Percentiles rank a stretch among this genome's conserved stretches.
These are phyloP conservation scores for Magnolia changhungtana DNA, from an alignment of 164 flowering plant genomes.

Conservation along the genomic window DNA sequence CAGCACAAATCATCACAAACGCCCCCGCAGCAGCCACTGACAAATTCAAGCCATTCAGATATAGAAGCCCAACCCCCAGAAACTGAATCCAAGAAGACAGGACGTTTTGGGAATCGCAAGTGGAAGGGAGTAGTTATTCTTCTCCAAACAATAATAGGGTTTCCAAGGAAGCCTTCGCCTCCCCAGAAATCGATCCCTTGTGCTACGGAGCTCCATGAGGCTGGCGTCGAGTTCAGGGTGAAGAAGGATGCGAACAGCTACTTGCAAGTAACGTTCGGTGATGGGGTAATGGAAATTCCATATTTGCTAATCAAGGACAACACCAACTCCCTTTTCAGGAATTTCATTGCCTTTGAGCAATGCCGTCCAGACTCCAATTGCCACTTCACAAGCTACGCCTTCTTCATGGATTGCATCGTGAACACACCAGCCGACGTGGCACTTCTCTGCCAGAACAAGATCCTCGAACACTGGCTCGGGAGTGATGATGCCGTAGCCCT, in stretches of 20 bases:
- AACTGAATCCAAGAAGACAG: conserved; percentile 9
- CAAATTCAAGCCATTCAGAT: neutral
- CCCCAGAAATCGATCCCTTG: neutral
- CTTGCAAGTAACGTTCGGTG: neutral
- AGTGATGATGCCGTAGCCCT: neutral
- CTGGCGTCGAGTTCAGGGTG: neutral
- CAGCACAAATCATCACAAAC: neutral
- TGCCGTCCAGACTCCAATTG: neutral
- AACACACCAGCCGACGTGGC: neutral
- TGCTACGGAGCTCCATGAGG: neutral
- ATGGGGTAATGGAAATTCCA: neutral
- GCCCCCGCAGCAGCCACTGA: neutral
- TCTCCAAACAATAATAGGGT: no score
- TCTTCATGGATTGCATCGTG: neutral
- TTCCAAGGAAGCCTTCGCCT: neutral
- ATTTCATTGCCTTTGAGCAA: neutral
- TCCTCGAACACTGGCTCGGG: neutral
- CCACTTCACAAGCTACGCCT: neutral
- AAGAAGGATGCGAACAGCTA: neutral
- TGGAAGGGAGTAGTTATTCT: conserved; percentile 7
- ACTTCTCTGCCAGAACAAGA: neutral
- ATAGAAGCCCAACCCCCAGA: neutral
- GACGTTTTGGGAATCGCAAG: conserved; percentile 60
- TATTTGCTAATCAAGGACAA: neutral
- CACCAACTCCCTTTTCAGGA: neutral